Evolutionary conservation across 345 rosid genomes (phyloP).

Genomic region (Zanthoxylum bungeanum): DNA sequence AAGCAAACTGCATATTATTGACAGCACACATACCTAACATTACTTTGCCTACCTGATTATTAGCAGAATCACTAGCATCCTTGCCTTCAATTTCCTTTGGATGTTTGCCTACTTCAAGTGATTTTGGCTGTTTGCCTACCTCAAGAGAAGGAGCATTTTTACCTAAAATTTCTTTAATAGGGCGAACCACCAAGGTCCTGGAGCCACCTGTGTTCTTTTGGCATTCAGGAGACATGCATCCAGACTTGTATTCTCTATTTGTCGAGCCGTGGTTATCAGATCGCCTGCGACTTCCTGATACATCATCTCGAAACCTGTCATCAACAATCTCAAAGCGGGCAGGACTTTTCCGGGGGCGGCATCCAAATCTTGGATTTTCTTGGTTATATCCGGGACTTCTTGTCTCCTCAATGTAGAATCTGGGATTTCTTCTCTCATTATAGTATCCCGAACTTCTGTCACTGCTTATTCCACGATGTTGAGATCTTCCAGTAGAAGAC

Average conservation of each 20-base stretch:
- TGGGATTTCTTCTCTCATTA: constrained; percentile 58
- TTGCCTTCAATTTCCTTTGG: constrained; percentile 25
- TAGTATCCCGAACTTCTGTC: constrained; percentile 35
- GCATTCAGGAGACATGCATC: constrained; percentile 46
- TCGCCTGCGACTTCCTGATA: constrained; percentile 30
- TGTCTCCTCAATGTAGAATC: constrained; percentile 46
- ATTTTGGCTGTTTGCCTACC: constrained; percentile 24
- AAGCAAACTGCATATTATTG: neutral
- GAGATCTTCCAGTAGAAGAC: constrained; percentile 25
- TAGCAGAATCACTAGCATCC: constrained; percentile 22
- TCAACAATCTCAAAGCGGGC: constrained; percentile 80
- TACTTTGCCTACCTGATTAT: constrained; percentile 23
- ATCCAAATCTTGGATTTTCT: constrained; percentile 46
- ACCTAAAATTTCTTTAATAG: constrained; percentile 35
- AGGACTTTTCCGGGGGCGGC: constrained; percentile 47
- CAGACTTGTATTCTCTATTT: constrained; percentile 33
- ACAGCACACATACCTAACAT: neutral
- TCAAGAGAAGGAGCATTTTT: constrained; percentile 25
- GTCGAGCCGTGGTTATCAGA: constrained; percentile 22
- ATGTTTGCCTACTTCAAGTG: constrained; percentile 21
- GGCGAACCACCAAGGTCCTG: constrained; percentile 26
- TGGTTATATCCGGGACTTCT: constrained; percentile 45
- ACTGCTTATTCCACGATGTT: constrained; percentile 39
- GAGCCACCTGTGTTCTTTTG: constrained; percentile 27
- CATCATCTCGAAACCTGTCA: constrained; percentile 66